Conservation (phyloP, 2,329 filamentous ascomycete species). For the Aspergillus pseudotamarii region DNA sequence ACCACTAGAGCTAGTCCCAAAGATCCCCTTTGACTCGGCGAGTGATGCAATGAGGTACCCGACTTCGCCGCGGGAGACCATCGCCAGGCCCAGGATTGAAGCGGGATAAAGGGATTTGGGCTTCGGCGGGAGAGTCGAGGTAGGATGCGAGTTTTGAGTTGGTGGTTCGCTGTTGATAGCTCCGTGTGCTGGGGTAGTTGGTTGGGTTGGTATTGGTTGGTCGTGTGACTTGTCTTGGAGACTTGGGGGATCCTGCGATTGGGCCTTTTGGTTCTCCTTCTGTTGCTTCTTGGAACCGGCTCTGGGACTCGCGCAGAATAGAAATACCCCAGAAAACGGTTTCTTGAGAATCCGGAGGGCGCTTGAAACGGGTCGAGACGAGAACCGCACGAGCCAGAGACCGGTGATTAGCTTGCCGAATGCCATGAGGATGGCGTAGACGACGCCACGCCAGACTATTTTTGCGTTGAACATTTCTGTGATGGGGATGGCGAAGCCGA, state of each 20-base stretch:
- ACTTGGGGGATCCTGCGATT: neutral
- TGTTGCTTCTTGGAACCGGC: neutral
- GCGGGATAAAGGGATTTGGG: slow-evolving; percentile 68
- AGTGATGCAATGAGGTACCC: slow-evolving; percentile 74
- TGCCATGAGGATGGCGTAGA: slow-evolving; percentile 73
- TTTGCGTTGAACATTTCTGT: slow-evolving; percentile 65
- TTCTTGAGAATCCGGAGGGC: slow-evolving; percentile 10
- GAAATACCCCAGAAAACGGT: slow-evolving; percentile 1
- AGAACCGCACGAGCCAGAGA: slow-evolving; percentile 56
- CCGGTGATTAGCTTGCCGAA: slow-evolving; percentile 65
- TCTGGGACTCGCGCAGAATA: slow-evolving; percentile 9
- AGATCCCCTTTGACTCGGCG: slow-evolving; percentile 59
- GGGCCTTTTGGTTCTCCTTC: neutral
- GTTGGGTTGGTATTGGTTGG: neutral
- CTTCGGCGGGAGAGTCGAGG: slow-evolving; percentile 38
- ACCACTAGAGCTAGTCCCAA: slow-evolving; percentile 25
- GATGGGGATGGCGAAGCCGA: slow-evolving; percentile 79
- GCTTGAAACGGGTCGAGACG: slow-evolving; percentile 15
- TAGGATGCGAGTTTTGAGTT: neutral
- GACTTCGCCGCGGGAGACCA: slow-evolving; percentile 79
- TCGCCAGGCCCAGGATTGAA: slow-evolving; percentile 66
- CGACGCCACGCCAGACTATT: slow-evolving; percentile 71
- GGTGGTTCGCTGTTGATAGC: neutral
- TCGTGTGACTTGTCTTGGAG: neutral
- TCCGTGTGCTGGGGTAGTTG: neutral